Evolutionary conservation across 306 rosid species (phyloP).

Genomic region (Urtica urens): DNA sequence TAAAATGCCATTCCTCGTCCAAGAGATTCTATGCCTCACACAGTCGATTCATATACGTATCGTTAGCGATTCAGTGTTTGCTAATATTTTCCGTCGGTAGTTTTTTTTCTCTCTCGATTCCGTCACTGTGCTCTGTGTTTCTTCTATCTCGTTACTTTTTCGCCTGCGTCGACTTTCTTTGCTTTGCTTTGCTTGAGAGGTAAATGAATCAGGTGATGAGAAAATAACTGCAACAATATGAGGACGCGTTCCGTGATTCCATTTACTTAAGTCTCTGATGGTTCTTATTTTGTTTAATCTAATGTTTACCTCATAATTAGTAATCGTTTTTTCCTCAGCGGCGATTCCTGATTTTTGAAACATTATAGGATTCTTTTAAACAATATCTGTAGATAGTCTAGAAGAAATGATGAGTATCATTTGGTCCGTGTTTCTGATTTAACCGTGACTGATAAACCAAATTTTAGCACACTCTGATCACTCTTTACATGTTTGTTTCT

Average conservation of each 20-base stretch:
- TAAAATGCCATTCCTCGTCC: too few species aligned
- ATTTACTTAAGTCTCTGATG: conserved; percentile 89
- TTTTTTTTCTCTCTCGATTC: too few species aligned
- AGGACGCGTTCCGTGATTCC: conserved; percentile 57
- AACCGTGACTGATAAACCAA: conserved; percentile 47
- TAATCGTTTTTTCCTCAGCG: not conserved
- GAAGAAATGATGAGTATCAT: conserved; percentile 50
- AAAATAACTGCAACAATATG: conserved; percentile 79
- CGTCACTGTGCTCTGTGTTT: too few species aligned
- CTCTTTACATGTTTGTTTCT: not conserved
- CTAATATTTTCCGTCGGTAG: too few species aligned
- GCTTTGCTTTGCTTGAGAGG: not conserved
- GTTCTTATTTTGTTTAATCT: not conserved
- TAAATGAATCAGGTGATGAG: conserved; percentile 47
- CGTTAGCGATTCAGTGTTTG: too few species aligned
- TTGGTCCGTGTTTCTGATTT: conserved; percentile 80
- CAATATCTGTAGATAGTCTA: not conserved
- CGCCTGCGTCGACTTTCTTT: too few species aligned
- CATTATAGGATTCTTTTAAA: too few species aligned
- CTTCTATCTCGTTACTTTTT: too few species aligned
- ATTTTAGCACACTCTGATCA: conserved; percentile 48
- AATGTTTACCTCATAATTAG: too few species aligned
- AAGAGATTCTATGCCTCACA: too few species aligned
- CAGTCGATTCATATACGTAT: too few species aligned
- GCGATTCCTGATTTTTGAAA: not conserved